Evolutionary conservation across 2,329 filamentous ascomycete species (phyloP).

Genomic region (Stagonosporopsis cucurbitacearum): DNA sequence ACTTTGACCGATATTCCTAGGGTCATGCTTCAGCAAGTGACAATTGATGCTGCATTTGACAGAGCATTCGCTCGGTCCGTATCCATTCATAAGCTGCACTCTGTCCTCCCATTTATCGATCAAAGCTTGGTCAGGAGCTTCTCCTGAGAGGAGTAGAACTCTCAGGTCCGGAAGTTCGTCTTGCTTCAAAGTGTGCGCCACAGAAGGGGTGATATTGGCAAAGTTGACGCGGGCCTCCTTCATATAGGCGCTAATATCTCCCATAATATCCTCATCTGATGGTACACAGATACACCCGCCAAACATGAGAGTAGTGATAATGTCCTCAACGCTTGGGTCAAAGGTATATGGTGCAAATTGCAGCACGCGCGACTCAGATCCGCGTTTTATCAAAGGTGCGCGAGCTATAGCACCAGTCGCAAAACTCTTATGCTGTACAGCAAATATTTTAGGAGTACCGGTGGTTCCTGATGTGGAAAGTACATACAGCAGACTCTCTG

Average conservation of each 20-base stretch:
- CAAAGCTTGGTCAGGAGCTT: not conserved
- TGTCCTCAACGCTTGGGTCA: slow-evolving; percentile 39
- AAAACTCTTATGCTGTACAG: slow-evolving; percentile 34
- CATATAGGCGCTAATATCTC: slow-evolving; percentile 49
- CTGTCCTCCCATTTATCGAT: slow-evolving; percentile 15
- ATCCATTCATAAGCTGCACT: slow-evolving; percentile 19
- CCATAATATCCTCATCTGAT: slow-evolving; percentile 48
- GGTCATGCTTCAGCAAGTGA: slow-evolving; percentile 4
- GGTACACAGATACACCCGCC: slow-evolving; percentile 42
- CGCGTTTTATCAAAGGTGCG: slow-evolving; percentile 28
- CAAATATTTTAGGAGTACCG: slow-evolving; percentile 35
- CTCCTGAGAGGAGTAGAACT: not conserved
- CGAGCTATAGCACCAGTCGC: slow-evolving; percentile 14
- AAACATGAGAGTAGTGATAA: slow-evolving; percentile 34
- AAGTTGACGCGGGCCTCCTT: slow-evolving; percentile 30
- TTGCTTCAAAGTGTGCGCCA: slow-evolving; percentile 14
- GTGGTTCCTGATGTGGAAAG: slow-evolving; percentile 36
- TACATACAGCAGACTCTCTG: slow-evolving; percentile 28
- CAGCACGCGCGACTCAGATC: slow-evolving; percentile 31
- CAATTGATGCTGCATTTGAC: slow-evolving; percentile 4
- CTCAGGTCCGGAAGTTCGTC: not conserved
- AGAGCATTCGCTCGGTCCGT: slow-evolving; percentile 21
- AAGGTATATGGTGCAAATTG: slow-evolving; percentile 42
- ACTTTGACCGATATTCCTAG: slow-evolving; percentile 50
- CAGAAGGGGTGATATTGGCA: slow-evolving; percentile 36